Conservation (phyloP, 2,329 filamentous ascomycete species). For the Thermoascus crustaceus region DNA sequence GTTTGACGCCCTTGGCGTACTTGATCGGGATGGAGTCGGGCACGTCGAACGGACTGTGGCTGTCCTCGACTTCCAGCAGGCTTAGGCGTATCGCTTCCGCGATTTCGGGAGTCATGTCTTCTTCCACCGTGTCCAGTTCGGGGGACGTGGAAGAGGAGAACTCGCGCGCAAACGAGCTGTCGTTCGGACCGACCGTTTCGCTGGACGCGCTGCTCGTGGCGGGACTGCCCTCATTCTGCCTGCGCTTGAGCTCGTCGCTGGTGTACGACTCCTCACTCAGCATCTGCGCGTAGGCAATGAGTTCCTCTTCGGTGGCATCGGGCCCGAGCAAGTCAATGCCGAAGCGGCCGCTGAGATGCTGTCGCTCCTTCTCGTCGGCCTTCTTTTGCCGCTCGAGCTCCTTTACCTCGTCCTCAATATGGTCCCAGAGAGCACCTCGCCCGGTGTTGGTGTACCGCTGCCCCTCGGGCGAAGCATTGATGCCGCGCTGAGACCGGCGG, state of each 20-base stretch:
- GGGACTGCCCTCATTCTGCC: conserved; percentile 34
- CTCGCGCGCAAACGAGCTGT: conserved; percentile 22
- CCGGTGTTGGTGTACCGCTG: conserved; percentile 55
- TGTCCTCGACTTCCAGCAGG: conserved; percentile 34
- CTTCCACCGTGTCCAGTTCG: conserved; percentile 33
- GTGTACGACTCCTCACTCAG: conserved; percentile 52
- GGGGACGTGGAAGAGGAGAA: conserved; percentile 30
- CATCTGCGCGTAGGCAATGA: conserved; percentile 55
- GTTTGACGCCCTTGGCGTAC: conserved; percentile 23
- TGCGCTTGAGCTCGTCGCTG: conserved; percentile 41
- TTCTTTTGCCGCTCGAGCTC: conserved; percentile 70
- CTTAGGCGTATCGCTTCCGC: conserved; percentile 55
- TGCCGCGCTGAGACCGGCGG: conserved; percentile 59
- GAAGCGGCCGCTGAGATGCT: conserved; percentile 68
- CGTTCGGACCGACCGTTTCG: conserved; percentile 26
- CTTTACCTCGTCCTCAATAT: conserved; percentile 76
- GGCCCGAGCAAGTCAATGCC: conserved; percentile 64
- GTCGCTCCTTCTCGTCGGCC: conserved; percentile 57
- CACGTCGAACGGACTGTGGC: conserved; percentile 11
- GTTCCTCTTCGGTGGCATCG: conserved; percentile 52
- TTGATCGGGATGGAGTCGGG: conserved; percentile 27
- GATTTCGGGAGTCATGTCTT: conserved; percentile 50
- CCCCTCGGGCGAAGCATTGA: conserved; percentile 45
- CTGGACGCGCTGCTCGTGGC: conserved; percentile 31
- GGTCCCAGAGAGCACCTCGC: conserved; percentile 64